Evolutionary conservation across 2,329 filamentous ascomycete species (phyloP).

Genomic region (Trichoderma semiorbis): DNA sequence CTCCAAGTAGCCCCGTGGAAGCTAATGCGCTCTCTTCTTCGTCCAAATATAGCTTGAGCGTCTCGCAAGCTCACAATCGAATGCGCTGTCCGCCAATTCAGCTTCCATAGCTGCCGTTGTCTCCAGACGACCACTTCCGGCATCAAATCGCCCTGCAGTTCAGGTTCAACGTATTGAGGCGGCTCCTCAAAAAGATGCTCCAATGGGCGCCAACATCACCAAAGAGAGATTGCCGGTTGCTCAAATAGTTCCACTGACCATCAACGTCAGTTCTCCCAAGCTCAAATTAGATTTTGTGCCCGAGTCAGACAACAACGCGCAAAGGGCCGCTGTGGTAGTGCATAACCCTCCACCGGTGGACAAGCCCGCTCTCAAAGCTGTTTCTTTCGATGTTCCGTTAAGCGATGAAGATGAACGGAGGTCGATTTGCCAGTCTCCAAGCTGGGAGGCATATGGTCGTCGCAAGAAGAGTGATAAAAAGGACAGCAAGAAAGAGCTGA

Average conservation of each 20-base stretch:
- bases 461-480: conserved; percentile 53
- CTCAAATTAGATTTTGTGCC: conserved; percentile 9
- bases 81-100: background rate
- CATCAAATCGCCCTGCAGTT: conserved; percentile 17
- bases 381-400: conserved; percentile 32
- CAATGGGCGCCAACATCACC: background rate
- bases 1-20: background rate
- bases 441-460: conserved; percentile 56
- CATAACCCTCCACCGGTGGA: conserved; percentile 21
- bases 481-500: conserved; percentile 45
- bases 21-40: background rate
- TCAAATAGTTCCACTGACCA: conserved; percentile 18
- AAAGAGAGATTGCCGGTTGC: conserved; percentile 14
- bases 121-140: background rate
- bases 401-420: conserved; percentile 29
- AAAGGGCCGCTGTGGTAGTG: background rate
- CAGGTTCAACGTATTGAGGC: conserved; percentile 18
- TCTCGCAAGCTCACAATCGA: conserved; percentile 17
- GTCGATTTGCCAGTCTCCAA: conserved; percentile 58
- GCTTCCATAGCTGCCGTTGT: background rate
- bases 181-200: conserved; percentile 4
- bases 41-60: conserved; percentile 23
- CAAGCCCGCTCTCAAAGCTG: conserved; percentile 27
- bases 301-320: conserved; percentile 16
- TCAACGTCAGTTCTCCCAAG: conserved; percentile 19